These are phyloP conservation scores for Scalesia atractyloides DNA, from an alignment of 129 eudicot genomes.

Conservation along the genomic window DNA sequence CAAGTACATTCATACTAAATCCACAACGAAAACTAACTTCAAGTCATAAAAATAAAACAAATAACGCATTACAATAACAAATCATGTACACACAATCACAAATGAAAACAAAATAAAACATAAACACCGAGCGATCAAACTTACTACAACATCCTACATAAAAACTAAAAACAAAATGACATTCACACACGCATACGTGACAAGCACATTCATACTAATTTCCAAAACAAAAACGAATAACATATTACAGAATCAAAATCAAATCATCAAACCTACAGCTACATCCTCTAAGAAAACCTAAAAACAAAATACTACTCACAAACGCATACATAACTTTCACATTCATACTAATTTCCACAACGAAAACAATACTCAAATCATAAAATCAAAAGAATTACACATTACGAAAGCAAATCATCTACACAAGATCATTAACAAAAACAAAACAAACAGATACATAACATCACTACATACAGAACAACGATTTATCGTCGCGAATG, in stretches of 20 bases:
- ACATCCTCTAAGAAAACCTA: not conserved
- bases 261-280: not conserved
- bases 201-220: no score
- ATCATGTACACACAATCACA: no score
- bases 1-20: no score
- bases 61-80: no score
- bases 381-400: not conserved
- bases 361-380: not conserved
- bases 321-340: not conserved
- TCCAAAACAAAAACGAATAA: not conserved
- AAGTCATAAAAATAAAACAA: no score
- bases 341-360: not conserved
- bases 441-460: not conserved
- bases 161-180: no score
- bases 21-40: no score
- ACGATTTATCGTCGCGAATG: not conserved
- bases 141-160: no score
- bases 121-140: no score
- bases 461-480: not conserved
- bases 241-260: no score
- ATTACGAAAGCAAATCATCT: not conserved
- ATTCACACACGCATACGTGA: no score
- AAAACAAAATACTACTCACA: not conserved
- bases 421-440: not conserved
- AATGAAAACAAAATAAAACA: no score